Evolutionary conservation across 2,329 filamentous ascomycete genomes (phyloP).

Genomic region (Verticillium klebahnii): DNA sequence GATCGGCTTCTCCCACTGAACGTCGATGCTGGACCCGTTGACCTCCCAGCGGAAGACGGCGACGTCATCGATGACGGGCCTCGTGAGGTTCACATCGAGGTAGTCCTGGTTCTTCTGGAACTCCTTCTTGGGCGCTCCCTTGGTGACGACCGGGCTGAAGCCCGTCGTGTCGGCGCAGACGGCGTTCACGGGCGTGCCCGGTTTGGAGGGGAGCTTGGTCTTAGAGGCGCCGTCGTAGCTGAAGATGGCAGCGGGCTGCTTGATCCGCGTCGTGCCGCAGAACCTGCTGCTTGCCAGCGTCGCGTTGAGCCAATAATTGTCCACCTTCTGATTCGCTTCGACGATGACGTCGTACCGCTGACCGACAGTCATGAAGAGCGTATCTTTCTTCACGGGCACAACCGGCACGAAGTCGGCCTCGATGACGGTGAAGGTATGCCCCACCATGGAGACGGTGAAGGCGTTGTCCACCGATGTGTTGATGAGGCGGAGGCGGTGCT

Average conservation of each 20-base stretch:
- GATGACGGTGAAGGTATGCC: slow-evolving; percentile 48
- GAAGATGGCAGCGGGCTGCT: slow-evolving; percentile 29
- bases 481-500: slow-evolving; percentile 45
- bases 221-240: slow-evolving; percentile 27
- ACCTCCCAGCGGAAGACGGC: slow-evolving; percentile 23
- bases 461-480: slow-evolving; percentile 46
- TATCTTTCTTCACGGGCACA: slow-evolving; percentile 40
- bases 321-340: slow-evolving; percentile 24
- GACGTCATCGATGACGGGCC: slow-evolving; percentile 5
- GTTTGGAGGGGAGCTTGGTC: slow-evolving; percentile 20
- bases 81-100: slow-evolving; percentile 15
- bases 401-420: slow-evolving; percentile 49
- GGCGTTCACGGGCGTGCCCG: slow-evolving; percentile 16
- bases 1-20: slow-evolving; percentile 34
- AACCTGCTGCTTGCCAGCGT: slow-evolving; percentile 19
- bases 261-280: slow-evolving; percentile 24
- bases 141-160: slow-evolving; percentile 17
- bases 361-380: slow-evolving; percentile 45
- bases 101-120: slow-evolving; percentile 18
- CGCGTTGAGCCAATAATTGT: slow-evolving; percentile 39
- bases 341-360: slow-evolving; percentile 37
- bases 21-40: slow-evolving; percentile 24
- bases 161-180: slow-evolving; percentile 15
- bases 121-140: slow-evolving; percentile 16
- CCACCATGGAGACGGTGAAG: slow-evolving; percentile 45